A percentile compares a stretch with the other conserved stretches of the same genome.
phyloP scores from a whole-genome alignment of 2,329 filamentous ascomycete genomes.

The Fusarium sp. region DNA sequence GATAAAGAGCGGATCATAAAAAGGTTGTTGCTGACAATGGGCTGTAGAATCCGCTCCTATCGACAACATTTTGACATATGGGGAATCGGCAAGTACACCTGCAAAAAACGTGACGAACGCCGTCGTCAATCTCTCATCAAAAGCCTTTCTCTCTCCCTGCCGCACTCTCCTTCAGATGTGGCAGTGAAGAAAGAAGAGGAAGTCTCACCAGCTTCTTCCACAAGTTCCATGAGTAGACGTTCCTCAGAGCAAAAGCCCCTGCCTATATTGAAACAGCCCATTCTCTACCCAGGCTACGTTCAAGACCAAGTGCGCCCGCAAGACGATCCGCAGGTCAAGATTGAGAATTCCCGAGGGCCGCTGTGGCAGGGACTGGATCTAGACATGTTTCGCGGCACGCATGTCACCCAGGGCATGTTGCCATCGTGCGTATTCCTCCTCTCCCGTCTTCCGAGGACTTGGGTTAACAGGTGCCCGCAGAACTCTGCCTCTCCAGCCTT shows the following conservation, averaged over 20 bases:
- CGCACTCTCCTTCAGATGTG: conserved; percentile 25
- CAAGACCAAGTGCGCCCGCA: conserved; percentile 11
- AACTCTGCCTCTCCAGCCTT: conserved; percentile 12
- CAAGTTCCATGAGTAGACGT: conserved; percentile 24
- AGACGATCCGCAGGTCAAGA: conserved; percentile 16
- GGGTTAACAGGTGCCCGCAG: conserved; percentile 23
- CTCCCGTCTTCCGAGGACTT: background rate
- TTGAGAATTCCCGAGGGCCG: conserved; percentile 6
- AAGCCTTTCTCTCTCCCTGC: conserved; percentile 34
- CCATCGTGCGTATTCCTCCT: conserved; percentile 28
- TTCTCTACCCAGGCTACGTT: conserved; percentile 14
- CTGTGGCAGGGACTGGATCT: conserved; percentile 16
- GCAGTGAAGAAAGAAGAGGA: conserved; percentile 1
- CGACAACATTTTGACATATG: conserved; percentile 63
- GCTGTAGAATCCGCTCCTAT: conserved; percentile 59
- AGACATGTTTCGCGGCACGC: conserved; percentile 12
- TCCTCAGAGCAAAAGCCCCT: conserved; percentile 40
- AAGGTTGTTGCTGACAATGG: conserved; percentile 7
- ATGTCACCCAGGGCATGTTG: conserved; percentile 21
- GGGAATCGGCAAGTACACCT: conserved; percentile 63
- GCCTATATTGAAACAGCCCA: conserved; percentile 23
- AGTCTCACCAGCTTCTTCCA: conserved; percentile 26
- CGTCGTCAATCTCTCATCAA: conserved; percentile 28
- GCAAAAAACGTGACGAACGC: conserved; percentile 50
- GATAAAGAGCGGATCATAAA: background rate